Percentiles rank a stretch among this genome's conserved stretches.
Evolutionary conservation across 805 yeast genomes (phyloP).

Genomic region (Candida verbasci): DNA sequence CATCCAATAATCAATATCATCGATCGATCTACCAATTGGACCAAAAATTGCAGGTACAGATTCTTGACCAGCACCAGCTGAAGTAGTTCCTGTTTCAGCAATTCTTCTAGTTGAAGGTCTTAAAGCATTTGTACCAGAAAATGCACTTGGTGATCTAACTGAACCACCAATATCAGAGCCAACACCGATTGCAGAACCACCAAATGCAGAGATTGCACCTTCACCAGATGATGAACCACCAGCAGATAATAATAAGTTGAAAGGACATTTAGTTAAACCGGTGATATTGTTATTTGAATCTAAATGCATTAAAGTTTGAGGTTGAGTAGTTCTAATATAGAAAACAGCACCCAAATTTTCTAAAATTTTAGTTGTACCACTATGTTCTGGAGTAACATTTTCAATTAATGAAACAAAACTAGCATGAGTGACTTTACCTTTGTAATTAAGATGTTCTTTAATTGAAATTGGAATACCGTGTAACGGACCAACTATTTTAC

Average conservation of each 20-base stretch:
- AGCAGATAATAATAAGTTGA: conserved; percentile 32
- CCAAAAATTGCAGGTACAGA: conserved; percentile 64
- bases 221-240: conserved; percentile 46
- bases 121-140: conserved; percentile 36
- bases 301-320: conserved; percentile 44
- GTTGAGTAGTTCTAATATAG: conserved; percentile 43
- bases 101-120: conserved; percentile 39
- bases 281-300: conserved; percentile 37
- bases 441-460: conserved; percentile 45
- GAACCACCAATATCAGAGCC: conserved; percentile 45
- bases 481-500: conserved; percentile 55
- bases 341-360: conserved; percentile 41
- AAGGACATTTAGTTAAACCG: conserved; percentile 34
- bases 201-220: conserved; percentile 39
- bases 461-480: conserved; percentile 66
- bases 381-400: conserved; percentile 26
- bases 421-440: conserved; percentile 33
- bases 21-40: conserved; percentile 60
- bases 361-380: conserved; percentile 28
- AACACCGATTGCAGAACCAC: conserved; percentile 37
- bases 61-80: conserved; percentile 50
- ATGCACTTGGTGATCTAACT: conserved; percentile 42
- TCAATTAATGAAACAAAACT: conserved; percentile 34
- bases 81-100: conserved; percentile 34
- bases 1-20: conserved; percentile 70